These are phyloP conservation scores for Begonia masoniana DNA, from an alignment of 306 rosid genomes.

Conservation along the genomic window DNA sequence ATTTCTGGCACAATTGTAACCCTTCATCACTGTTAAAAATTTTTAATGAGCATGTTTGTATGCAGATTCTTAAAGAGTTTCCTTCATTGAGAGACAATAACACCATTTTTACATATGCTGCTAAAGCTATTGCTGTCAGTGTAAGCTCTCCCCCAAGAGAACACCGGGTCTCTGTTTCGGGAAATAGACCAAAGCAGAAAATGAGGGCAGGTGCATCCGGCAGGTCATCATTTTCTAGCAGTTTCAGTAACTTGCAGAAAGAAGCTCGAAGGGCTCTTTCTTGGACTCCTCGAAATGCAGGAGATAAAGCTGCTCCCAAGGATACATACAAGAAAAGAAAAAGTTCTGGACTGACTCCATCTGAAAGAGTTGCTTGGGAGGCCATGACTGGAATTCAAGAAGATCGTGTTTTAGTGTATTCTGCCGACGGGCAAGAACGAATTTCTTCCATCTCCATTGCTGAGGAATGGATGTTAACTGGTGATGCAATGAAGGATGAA, in stretches of 20 bases:
- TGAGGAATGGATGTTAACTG: constrained; percentile 98
- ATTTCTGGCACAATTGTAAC: background rate
- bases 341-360: constrained; percentile 81
- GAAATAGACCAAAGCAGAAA: constrained; percentile 71
- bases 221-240: constrained; percentile 64
- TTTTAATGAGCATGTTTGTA: background rate
- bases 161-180: constrained; percentile 74
- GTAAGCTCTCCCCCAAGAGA: constrained; percentile 84
- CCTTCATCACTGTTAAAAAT: background rate
- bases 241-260: constrained; percentile 86
- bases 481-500: constrained; percentile 65
- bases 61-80: constrained; percentile 84
- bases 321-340: constrained; percentile 87
- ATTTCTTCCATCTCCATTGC: constrained; percentile 75
- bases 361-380: constrained; percentile 96
- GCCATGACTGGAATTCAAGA: constrained; percentile 97
- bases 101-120: constrained; percentile 56
- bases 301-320: constrained; percentile 68
- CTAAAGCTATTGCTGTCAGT: constrained; percentile 73
- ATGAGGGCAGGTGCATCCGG: constrained; percentile 48
- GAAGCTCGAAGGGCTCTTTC: constrained; percentile 97
- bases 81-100: constrained; percentile 75
- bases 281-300: constrained; percentile 79
- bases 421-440: constrained; percentile 88
- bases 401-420: constrained; percentile 62